phyloP scores from a whole-genome alignment of 768 basidiomycete species.

The Pisolithus marmoratus region DNA sequence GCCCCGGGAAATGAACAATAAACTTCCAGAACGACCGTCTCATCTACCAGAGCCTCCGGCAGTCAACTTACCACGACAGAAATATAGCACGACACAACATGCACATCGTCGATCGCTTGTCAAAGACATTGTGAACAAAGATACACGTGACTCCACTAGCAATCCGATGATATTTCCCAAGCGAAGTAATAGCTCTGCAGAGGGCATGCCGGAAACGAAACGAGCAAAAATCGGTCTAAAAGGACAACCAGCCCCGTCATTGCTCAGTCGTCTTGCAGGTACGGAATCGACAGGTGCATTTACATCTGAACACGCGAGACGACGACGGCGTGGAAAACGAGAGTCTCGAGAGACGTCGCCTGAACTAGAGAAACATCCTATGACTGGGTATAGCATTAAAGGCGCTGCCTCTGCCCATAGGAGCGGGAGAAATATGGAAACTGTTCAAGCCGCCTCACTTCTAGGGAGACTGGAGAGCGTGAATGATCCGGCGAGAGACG shows the following conservation, averaged over 20 bases:
- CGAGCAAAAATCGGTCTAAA: conserved; percentile 20
- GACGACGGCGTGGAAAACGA: conserved; percentile 13
- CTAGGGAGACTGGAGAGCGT: conserved; percentile 30
- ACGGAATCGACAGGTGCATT: conserved; percentile 8
- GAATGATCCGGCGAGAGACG: conserved; percentile 8
- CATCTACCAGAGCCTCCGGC: conserved; percentile 24
- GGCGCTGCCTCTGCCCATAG: conserved; percentile 40
- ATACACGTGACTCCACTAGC: conserved; percentile 2
- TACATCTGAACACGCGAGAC: conserved; percentile 14
- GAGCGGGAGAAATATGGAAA: conserved; percentile 11
- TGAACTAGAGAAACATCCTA: conserved; percentile 30
- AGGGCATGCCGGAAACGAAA: conserved; percentile 33
- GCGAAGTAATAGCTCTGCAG: conserved; percentile 21
- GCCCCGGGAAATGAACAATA: conserved; percentile 7
- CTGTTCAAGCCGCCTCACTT: conserved; percentile 20
- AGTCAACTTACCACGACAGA: conserved; percentile 7
- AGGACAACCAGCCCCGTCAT: conserved; percentile 33
- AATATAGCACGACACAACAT: conserved; percentile 6
- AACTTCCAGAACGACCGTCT: conserved; percentile 14
- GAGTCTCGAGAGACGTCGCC: conserved; percentile 16
- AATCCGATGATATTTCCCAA: conserved; percentile 17
- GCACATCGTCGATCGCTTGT: conserved; percentile 6
- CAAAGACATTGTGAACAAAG: conserved; percentile 10
- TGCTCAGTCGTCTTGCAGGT: conserved; percentile 39
- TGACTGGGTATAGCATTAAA: conserved; percentile 47